Evolutionary conservation across 192 early-diverging fungal species (phyloP), one percentile per base, ranked within the genome.

Genomic region (Coemansia sp.): DNA sequence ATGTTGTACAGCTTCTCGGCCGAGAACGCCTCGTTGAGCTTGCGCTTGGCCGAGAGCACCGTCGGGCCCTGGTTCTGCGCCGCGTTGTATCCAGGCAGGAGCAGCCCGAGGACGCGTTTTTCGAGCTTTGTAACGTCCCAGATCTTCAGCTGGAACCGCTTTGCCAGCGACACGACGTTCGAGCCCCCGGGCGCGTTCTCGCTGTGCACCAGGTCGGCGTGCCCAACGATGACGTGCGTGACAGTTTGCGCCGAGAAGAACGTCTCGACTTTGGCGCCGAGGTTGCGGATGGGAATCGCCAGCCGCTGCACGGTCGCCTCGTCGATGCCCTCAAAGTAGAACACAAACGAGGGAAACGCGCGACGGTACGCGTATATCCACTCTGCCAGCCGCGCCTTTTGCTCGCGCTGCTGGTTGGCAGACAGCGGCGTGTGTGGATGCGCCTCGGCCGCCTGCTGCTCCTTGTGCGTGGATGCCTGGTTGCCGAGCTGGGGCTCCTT

Each of bases 301-400:
- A 81, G 66, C 16, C 67, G 62, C 46, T 64, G 73, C 12, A 59
- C 58, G 1, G 64, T 67, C 44, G 21, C n/a, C n/a, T 77, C 67
- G 64, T 73, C 71, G 25, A 82, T 48, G 40, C 80, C 73, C 12
- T 82, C 80, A 65, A 80, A 80, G 60, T 80, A 80, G 45, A 80
- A 80, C 24, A 80, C 77, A 66, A 80, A 80, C 33, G 62, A 69
- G 1, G 77, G 77, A 25, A 80, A 80, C 18, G 77, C 77, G 24
- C 61, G 47, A 16, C 77, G 62, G 33, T 73, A 80, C 7, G 70
- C 71, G 43, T 58, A 64, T n/a, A 81, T 70, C 77, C 77, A 80
- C 46, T 80, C 77, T 6, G 69, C 69, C 24, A 78, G 40, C n/a
- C 75, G 75, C 25, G 64, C 58, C 32, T 60, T 56, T 29, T 71